These are phyloP conservation scores for Arachnopeziza araneosa DNA, from an alignment of 2,329 filamentous ascomycete species.

Conservation along the genomic window DNA sequence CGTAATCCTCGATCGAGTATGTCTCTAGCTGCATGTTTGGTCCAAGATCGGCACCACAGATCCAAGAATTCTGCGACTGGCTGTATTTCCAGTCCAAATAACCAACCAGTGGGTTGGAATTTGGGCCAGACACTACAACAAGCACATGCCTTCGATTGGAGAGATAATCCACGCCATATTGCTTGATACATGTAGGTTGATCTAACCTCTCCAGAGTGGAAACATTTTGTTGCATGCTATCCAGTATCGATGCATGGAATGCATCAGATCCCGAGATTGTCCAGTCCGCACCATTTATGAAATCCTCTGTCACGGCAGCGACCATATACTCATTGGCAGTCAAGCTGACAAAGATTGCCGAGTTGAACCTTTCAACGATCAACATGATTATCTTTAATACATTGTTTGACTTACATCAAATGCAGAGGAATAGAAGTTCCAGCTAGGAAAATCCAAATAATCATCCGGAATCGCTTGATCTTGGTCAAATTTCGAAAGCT, in stretches of 20 bases:
- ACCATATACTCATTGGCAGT: conserved; percentile 18
- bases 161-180: conserved; percentile 15
- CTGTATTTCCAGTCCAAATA: conserved; percentile 15
- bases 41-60: conserved; percentile 10
- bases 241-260: conserved; percentile 7
- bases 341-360: conserved; percentile 17
- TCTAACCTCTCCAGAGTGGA: conserved; percentile 12
- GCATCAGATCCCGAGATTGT: conserved; percentile 6
- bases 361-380: conserved; percentile 12
- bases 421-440: conserved; percentile 21
- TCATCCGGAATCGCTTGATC: conserved; percentile 8
- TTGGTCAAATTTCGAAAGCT: conserved; percentile 34
- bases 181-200: conserved; percentile 9
- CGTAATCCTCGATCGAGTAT: conserved; percentile 13
- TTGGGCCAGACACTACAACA: conserved; percentile 10
- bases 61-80: conserved; percentile 12
- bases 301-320: conserved; percentile 13
- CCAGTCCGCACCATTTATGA: conserved; percentile 15
- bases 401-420: conserved; percentile 14
- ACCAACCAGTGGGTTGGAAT: conserved; percentile 11
- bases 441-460: conserved; percentile 18
- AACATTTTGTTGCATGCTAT: conserved; percentile 14
- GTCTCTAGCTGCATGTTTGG: conserved; percentile 9
- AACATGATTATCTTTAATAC: neutral
- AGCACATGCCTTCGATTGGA: conserved; percentile 12